Base-by-base conservation (phyloP, 2,329 filamentous ascomycete species). In the Penicillium paneum region DNA sequence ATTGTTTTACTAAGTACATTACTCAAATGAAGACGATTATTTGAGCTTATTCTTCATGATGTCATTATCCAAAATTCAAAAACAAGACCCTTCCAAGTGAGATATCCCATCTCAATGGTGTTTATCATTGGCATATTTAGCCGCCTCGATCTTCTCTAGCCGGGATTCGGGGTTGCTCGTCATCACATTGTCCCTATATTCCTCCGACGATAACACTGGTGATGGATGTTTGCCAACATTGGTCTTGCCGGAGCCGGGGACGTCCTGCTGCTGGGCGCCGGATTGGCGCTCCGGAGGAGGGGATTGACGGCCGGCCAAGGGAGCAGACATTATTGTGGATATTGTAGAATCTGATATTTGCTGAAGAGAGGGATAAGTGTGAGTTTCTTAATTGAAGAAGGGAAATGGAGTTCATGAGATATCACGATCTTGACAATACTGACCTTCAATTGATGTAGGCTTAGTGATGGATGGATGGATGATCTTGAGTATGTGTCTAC, bases 261-360 rank as follows among this genome's bases (percentile, higher is more conserved):
- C 68, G 8, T 82, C 83, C 60, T 83, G 76, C 55, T 83, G 74
- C 76, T 94, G 90, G 52, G 78, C 74, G 56, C 83, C 86, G 35
- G 79, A 76, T 75, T 90, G 89, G 62, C 72, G 70, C 76, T 89
- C 85, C 28, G 89, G 89, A 49, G 85, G 77, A 58, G 91, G 91
- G 31, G 91, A 96, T 76, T 96, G 83, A 69, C 86, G 86, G 71
- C 89, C 88, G 74, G 82, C 74, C 68, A 79, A 76, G 61, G 77
- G 81, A 53, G 82, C 79, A 65, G 88, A 86, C 88, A 91, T 71
- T 46, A 49, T 66, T 48, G 34, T 45, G 51, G 17, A 28, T 44
- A 24, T 52, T 28, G 34, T 35, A 35, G 32, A 15, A 17, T 42
- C 47, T 28, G 13, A 15, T 19, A n/a, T n/a, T n/a, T 39, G 38